Conservation (phyloP, 768 basidiomycete species). For the Nidularia pulvinata region DNA sequence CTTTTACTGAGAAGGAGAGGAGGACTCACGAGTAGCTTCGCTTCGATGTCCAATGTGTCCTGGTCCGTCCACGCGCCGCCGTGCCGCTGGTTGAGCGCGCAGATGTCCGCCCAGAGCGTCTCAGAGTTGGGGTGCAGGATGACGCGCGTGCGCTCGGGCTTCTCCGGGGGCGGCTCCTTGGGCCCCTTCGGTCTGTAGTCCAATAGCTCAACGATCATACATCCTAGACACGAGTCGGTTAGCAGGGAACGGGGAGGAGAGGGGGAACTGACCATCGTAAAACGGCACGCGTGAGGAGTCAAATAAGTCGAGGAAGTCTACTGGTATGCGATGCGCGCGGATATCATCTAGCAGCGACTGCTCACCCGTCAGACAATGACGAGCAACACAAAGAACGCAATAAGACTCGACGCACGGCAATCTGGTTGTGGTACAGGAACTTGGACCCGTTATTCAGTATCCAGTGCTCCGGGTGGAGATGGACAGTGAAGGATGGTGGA, state of each 20-base stretch:
- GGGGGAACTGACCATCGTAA: slow-evolving; percentile 66
- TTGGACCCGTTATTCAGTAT: slow-evolving; percentile 79
- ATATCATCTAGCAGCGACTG: slow-evolving; percentile 86
- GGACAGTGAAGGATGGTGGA: slow-evolving; percentile 77
- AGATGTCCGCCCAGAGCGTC: slow-evolving; percentile 79
- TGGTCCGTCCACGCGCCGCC: slow-evolving; percentile 67
- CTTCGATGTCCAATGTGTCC: slow-evolving; percentile 74
- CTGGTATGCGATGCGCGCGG: slow-evolving; percentile 79
- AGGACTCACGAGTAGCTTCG: slow-evolving; percentile 66
- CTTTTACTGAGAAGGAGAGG: background rate
- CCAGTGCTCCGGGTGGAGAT: slow-evolving; percentile 82
- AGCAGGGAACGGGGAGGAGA: background rate
- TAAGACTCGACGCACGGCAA: slow-evolving; percentile 46
- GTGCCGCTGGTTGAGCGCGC: slow-evolving; percentile 59
- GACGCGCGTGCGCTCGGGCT: slow-evolving; percentile 64
- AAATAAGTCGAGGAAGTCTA: slow-evolving; percentile 83
- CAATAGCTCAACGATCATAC: slow-evolving; percentile 82
- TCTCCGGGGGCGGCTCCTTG: slow-evolving; percentile 58
- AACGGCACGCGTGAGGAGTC: slow-evolving; percentile 74
- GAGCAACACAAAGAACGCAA: background rate
- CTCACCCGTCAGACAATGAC: slow-evolving; percentile 3
- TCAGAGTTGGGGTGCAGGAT: slow-evolving; percentile 80
- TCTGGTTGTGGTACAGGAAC: slow-evolving; percentile 79
- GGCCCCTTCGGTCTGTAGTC: slow-evolving; percentile 67
- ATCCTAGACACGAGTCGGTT: slow-evolving; percentile 44